phyloP scores from a whole-genome alignment of 352 stramenopile species.

The Pythium oligandrum region DNA sequence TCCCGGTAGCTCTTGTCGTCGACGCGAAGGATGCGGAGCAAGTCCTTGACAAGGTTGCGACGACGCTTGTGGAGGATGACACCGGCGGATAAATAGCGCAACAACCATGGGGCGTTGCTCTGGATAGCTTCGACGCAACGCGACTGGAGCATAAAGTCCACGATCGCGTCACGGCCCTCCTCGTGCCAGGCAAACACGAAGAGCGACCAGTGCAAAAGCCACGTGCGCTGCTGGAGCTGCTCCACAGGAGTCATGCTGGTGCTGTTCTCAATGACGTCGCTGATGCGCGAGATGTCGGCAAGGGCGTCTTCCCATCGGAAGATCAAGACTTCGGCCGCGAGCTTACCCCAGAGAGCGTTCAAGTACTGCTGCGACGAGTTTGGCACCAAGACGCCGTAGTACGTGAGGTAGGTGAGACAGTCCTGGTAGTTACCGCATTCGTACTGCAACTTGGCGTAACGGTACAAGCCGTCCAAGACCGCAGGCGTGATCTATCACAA shows the following conservation, averaged over 20 bases:
- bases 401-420: conserved; percentile 86
- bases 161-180: conserved; percentile 94
- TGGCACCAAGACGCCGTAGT: conserved; percentile 85
- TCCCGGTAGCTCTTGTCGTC: conserved; percentile 82
- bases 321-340: conserved; percentile 95
- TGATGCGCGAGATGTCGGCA: conserved; percentile 91
- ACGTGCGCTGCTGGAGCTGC: conserved; percentile 96
- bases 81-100: conserved; percentile 95
- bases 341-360: conserved; percentile 94
- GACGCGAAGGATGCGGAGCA: conserved; percentile 94
- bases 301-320: conserved; percentile 95
- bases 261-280: conserved; percentile 92
- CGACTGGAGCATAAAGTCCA: conserved; percentile 95
- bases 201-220: conserved; percentile 98
- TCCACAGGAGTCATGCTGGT: conserved; percentile 81
- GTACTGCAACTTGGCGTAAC: conserved; percentile 96
- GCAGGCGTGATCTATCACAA: conserved; percentile 74
- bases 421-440: conserved; percentile 96
- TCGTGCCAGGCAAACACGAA: conserved; percentile 93
- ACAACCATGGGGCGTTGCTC: conserved; percentile 97
- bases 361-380: conserved; percentile 84
- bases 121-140: conserved; percentile 96
- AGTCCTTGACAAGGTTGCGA: conserved; percentile 91
- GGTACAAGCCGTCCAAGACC: conserved; percentile 90
- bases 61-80: conserved; percentile 97